Evolutionary conservation across 768 basidiomycete species (phyloP).

Genomic region (Amanita polypyramis): DNA sequence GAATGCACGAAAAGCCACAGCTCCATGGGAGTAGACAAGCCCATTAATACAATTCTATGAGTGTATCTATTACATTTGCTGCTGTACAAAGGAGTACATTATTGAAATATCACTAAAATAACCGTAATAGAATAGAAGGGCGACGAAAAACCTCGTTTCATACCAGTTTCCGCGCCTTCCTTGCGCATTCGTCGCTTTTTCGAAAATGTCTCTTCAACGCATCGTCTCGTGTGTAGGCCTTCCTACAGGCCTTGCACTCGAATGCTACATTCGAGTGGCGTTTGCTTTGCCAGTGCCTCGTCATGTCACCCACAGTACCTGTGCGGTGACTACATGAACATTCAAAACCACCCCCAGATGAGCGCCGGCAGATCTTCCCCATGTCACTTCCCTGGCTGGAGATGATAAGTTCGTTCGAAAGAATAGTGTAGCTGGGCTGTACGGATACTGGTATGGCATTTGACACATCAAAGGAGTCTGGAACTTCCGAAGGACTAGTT

Average conservation of each 20-base stretch:
- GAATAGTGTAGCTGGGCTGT: background rate
- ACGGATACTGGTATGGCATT: background rate
- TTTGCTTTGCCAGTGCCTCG: conserved; percentile 4
- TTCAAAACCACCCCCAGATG: background rate
- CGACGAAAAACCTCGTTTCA: too few relatives aligned
- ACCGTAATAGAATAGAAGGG: too few relatives aligned
- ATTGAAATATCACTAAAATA: too few relatives aligned
- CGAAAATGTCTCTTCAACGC: conserved; percentile 4
- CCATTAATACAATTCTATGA: too few relatives aligned
- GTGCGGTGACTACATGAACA: background rate
- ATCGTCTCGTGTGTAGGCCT: conserved; percentile 1
- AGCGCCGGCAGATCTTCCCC: background rate
- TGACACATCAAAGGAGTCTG: background rate
- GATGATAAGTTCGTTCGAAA: background rate
- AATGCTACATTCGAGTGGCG: conserved; percentile 1
- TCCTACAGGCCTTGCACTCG: background rate
- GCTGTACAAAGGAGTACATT: too few relatives aligned
- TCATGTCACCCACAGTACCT: conserved; percentile 2
- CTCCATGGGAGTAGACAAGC: too few relatives aligned
- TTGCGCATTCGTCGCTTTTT: background rate
- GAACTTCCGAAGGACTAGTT: background rate
- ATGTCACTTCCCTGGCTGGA: conserved; percentile 3
- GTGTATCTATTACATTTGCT: too few relatives aligned
- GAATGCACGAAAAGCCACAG: too few relatives aligned
- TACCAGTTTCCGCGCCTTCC: background rate